Evolutionary conservation across 1,284 basidiomycete genomes (phyloP).

Genomic region (Cystobasidium sp.): DNA sequence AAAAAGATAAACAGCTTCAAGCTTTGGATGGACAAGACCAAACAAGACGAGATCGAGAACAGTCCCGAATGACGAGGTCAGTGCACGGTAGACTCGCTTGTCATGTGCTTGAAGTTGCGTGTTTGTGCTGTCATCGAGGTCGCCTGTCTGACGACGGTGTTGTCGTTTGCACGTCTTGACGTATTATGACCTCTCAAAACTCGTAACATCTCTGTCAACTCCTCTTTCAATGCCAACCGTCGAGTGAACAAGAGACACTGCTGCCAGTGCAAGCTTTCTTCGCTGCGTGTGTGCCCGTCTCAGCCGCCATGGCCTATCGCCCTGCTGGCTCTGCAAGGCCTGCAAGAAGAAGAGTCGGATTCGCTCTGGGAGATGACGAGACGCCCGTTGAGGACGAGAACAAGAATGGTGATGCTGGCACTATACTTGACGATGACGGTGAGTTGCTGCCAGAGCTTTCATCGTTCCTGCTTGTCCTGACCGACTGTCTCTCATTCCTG

Average conservation of each 20-base stretch:
- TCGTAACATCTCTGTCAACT: not conserved
- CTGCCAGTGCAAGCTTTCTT: not conserved
- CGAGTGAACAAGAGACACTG: not conserved
- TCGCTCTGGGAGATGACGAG: slow-evolving; percentile 11
- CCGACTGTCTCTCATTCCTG: no score
- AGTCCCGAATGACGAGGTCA: slow-evolving; percentile 1
- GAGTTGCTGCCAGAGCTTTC: not conserved
- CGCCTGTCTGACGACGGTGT: not conserved
- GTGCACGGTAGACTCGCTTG: not conserved
- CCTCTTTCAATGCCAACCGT: not conserved
- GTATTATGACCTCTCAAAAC: not conserved
- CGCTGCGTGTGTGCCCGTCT: not conserved
- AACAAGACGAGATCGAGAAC: not conserved
- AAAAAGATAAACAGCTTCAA: slow-evolving; percentile 16
- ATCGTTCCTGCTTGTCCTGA: no score
- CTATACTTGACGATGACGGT: slow-evolving; percentile 37
- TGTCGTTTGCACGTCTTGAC: slow-evolving; percentile 1
- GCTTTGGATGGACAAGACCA: not conserved
- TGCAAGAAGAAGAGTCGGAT: slow-evolving; percentile 19
- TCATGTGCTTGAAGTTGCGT: not conserved
- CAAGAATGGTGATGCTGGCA: not conserved
- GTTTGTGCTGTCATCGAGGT: not conserved
- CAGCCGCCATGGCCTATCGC: not conserved
- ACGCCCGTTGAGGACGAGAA: slow-evolving; percentile 14
- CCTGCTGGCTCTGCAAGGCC: slow-evolving; percentile 3